A percentile compares a stretch with the other conserved stretches of the same genome.
These are phyloP conservation scores for Saccharomycopsis fermentans DNA, from an alignment of 805 yeast genomes.

Conservation along the genomic window DNA sequence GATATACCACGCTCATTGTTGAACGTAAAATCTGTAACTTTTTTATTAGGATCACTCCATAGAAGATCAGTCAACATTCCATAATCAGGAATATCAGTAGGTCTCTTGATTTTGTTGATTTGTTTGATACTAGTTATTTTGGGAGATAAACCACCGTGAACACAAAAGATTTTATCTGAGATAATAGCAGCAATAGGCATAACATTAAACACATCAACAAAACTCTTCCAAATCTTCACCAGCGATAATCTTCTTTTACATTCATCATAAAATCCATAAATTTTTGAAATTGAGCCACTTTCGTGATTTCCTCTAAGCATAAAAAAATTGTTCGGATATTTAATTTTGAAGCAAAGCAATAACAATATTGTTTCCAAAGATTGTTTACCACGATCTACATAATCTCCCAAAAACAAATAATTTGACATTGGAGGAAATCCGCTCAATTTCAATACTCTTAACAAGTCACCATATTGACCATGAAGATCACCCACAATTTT, in stretches of 20 bases:
- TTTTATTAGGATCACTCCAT: constrained; percentile 83
- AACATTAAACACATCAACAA: constrained; percentile 72
- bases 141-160: constrained; percentile 78
- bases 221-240: constrained; percentile 70
- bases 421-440: constrained; percentile 67
- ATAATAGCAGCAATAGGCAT: constrained; percentile 76
- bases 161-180: constrained; percentile 76
- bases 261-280: constrained; percentile 79
- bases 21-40: constrained; percentile 68
- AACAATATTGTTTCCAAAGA: constrained; percentile 67
- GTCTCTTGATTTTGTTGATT: constrained; percentile 63
- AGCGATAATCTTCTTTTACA: constrained; percentile 65
- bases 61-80: constrained; percentile 68
- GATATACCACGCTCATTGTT: constrained; percentile 81
- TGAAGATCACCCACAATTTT: constrained; percentile 83
- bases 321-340: constrained; percentile 78
- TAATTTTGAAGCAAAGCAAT: constrained; percentile 67
- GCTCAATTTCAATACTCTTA: constrained; percentile 70
- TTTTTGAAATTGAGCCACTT: constrained; percentile 75
- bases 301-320: constrained; percentile 75
- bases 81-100: constrained; percentile 80
- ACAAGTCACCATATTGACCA: constrained; percentile 72
- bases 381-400: constrained; percentile 81
- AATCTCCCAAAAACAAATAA: constrained; percentile 71
- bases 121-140: constrained; percentile 65